Base-by-base conservation (phyloP, 768 basidiomycete genomes). In the Xerocomus brunneocitrinus region DNA sequence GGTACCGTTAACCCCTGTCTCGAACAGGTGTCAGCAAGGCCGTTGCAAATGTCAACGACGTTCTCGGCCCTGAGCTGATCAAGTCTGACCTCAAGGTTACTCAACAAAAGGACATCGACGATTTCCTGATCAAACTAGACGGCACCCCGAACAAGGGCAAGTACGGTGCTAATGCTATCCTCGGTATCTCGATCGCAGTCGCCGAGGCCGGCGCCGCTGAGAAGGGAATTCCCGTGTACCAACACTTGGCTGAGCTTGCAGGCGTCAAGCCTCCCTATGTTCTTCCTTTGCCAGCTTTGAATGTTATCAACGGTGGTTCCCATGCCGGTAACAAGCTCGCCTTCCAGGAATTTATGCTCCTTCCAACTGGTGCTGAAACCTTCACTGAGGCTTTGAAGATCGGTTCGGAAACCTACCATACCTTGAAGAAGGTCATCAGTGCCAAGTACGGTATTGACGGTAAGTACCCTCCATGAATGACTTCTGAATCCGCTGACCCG, bases 331-430 rank as follows among this genome's bases (percentile, higher is more conserved):
- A 99, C 83, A 95, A 95, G 75, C 89, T 99, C 58, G 97, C 97
- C 36, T 99, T 98, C 91, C 97, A 99, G 76, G 97, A 99, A 75
- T 99, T 99, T 81, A 98, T 99, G 97, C 81, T 99, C 62, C 81
- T 98, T 58, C 95, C 97, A 57, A 95, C 93, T 56, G 95, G 95
- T 49, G 97, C 97, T 48, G 63, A 79, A 16, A 81, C 80, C 55
- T 99, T 98, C 81, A 85, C 90, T 31, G 95, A 99, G 79, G 94
- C 97, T 53, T 87, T 99, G 86, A 95, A 98, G 78, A 94, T 95
- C 56, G 97, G 97, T 56, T 89, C 95, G 9, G 97, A 99, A 76
- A 95, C 91, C 24, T 97, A 97, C 77, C 94, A 97, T 79, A 89
- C 88, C 60, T 79, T 98, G 68, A 99, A 99, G 82, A 97, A 94